These are phyloP conservation scores for Colletotrichum musicola DNA, from an alignment of 2,329 filamentous ascomycete species.

Conservation along the genomic window DNA sequence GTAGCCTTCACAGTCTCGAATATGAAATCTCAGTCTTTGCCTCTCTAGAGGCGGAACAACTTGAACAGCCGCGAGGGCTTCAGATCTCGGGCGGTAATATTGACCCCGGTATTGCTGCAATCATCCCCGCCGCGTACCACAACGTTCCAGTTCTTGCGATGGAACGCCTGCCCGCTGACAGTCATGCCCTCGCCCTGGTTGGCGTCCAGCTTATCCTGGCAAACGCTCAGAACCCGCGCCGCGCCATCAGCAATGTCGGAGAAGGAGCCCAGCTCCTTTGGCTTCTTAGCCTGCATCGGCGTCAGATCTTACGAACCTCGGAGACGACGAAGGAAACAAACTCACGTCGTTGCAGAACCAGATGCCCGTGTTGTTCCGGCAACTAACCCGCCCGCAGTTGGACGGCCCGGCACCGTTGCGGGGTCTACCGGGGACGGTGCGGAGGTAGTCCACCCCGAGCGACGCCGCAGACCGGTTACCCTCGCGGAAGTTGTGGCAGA, in stretches of 20 bases:
- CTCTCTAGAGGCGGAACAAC: not conserved
- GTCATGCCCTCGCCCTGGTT: slow-evolving; percentile 23
- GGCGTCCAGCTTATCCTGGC: slow-evolving; percentile 27
- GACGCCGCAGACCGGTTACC: slow-evolving; percentile 19
- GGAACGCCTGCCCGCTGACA: slow-evolving; percentile 30
- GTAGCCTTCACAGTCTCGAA: no score
- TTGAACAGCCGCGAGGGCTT: not conserved
- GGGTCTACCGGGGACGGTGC: slow-evolving; percentile 13
- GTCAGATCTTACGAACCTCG: no score
- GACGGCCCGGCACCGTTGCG: slow-evolving; percentile 25
- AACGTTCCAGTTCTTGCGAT: slow-evolving; percentile 24
- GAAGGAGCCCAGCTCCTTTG: slow-evolving; percentile 23
- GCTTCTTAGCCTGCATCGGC: not conserved
- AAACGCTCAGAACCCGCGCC: slow-evolving; percentile 15
- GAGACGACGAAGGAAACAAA: no score
- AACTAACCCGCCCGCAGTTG: slow-evolving; percentile 31
- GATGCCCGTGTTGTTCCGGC: slow-evolving; percentile 15
- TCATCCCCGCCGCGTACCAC: slow-evolving; percentile 19
- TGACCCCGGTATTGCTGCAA: slow-evolving; percentile 12
- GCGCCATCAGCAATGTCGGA: slow-evolving; percentile 31
- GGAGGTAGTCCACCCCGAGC: slow-evolving; percentile 14
- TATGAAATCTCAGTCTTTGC: no score
- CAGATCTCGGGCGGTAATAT: not conserved
- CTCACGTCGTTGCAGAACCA: slow-evolving; percentile 32
- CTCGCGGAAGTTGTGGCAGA: slow-evolving; percentile 25